These are phyloP conservation scores for Sarocladiaceae sp. DNA, from an alignment of 2,329 filamentous ascomycete genomes.

Conservation along the genomic window DNA sequence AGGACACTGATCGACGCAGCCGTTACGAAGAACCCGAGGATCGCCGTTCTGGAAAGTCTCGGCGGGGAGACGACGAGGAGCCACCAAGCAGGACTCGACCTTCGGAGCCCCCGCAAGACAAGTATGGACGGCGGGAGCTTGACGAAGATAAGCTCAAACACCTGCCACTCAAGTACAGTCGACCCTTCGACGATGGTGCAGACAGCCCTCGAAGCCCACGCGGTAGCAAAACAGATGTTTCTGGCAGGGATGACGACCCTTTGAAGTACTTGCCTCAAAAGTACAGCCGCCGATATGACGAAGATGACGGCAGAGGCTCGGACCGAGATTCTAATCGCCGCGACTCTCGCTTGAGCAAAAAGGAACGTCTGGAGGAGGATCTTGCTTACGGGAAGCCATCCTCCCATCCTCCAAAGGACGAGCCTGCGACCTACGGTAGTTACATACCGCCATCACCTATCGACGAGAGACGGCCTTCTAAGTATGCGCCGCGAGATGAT, in stretches of 20 bases:
- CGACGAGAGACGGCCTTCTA: slow-evolving; percentile 18
- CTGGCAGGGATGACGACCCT: slow-evolving; percentile 17
- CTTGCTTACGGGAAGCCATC: slow-evolving; percentile 42
- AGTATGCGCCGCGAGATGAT: slow-evolving; percentile 14
- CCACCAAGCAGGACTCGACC: slow-evolving; percentile 12
- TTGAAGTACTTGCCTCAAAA: slow-evolving; percentile 35
- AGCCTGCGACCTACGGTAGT: slow-evolving; percentile 22
- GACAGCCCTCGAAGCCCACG: slow-evolving; percentile 9
- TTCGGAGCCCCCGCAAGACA: slow-evolving; percentile 16
- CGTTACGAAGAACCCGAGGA: slow-evolving; percentile 22
- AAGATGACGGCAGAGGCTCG: slow-evolving; percentile 14
- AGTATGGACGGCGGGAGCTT: slow-evolving; percentile 16
- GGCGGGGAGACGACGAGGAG: slow-evolving; percentile 17
- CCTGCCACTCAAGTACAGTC: slow-evolving; percentile 45
- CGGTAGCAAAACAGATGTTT: neutral
- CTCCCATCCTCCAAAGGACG: slow-evolving; percentile 15
- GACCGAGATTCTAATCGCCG: slow-evolving; percentile 21
- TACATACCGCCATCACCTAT: slow-evolving; percentile 18
- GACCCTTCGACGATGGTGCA: slow-evolving; percentile 25
- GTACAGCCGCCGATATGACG: slow-evolving; percentile 31
- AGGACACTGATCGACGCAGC: slow-evolving; percentile 17
- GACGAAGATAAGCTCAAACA: slow-evolving; percentile 37
- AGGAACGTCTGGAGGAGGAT: slow-evolving; percentile 34
- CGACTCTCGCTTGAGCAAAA: slow-evolving; percentile 16
- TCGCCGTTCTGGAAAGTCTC: slow-evolving; percentile 14